Base-by-base conservation (phyloP, 2,329 filamentous ascomycete genomes). In the Chalaropsis ovoidea region DNA sequence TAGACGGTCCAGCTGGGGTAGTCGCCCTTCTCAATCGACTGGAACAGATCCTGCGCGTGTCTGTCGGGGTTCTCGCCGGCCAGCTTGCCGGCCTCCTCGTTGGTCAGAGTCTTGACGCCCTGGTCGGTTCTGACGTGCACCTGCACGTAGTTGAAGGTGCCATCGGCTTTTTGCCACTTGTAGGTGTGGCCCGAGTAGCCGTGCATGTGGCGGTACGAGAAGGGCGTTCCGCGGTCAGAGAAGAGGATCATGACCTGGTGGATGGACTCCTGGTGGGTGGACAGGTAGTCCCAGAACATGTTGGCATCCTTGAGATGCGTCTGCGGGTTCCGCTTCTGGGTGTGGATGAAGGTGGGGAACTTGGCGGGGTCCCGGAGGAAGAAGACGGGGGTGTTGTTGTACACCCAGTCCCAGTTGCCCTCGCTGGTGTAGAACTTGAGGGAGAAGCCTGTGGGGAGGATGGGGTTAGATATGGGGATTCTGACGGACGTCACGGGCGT, bases 321-420 rank as follows among this genome's bases (percentile, higher is more conserved):
- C 69, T 84, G 80, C 0, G 87, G 87, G 74, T 90, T 81, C 61
- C 86, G 81, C 80, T 90, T 90, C 75, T 91, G 88, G 3, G 86
- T 88, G 77, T 89, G 87, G 68, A 89, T 89, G 75, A 90, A 86
- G 72, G 86, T 77, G 43, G 87, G 87, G 76, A 89, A 90, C 73
- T 90, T 89, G 71, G 82, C 80, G 1, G 87, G 86, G 70, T 90
- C 88, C 54, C 87, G 81, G 27, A 90, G 71, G 78, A 91, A 90
- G 79, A 91, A 91, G 31, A 90, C 80, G 1, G 87, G 87, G 0
- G 86, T 90, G 76, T 90, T 90, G 77, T 88, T 89, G 73, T 82
- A 86, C 27, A 89, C 86, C 79, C 85, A 84, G 72, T 90, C 87
- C 82, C 82, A 88, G 72, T 77, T 89, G 61, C 86, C 86, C 71